Conservation (phyloP, 805 yeast species). For the Candida namnaoensis region DNA sequence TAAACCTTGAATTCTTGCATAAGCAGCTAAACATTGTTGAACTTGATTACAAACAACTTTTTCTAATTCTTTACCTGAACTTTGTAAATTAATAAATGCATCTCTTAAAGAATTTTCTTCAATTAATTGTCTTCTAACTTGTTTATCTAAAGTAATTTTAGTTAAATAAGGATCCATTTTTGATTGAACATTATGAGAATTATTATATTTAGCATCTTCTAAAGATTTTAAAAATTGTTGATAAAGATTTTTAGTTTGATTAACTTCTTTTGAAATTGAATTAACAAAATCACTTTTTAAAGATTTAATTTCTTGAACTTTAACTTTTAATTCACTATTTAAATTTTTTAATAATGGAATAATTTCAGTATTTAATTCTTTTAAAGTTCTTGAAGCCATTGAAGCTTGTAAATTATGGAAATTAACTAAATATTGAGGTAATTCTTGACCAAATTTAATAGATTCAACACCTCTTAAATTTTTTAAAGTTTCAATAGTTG, state of each 20-base stretch:
- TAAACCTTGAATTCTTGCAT: constrained; percentile 61
- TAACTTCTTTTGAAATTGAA: constrained; percentile 60
- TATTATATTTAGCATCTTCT: constrained; percentile 46
- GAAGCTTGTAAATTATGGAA: constrained; percentile 55
- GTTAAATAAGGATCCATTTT: constrained; percentile 78
- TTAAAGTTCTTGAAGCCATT: constrained; percentile 47
- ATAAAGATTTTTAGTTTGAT: constrained; percentile 51
- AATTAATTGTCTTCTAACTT: constrained; percentile 64
- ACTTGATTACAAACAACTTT: constrained; percentile 80
- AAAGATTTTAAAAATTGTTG: constrained; percentile 48
- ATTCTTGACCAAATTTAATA: constrained; percentile 35
- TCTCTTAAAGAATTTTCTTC: constrained; percentile 87
- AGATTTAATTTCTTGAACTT: constrained; percentile 80
- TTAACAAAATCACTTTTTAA: constrained; percentile 81
- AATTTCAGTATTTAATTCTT: constrained; percentile 51
- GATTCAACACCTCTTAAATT: constrained; percentile 14
- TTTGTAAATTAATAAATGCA: constrained; percentile 80
- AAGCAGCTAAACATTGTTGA: constrained; percentile 70
- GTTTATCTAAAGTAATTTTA: constrained; percentile 64
- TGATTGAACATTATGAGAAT: constrained; percentile 34
- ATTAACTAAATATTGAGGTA: constrained; percentile 63
- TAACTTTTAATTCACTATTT: constrained; percentile 68
- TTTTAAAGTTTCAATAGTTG: constrained; percentile 23
- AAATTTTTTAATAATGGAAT: constrained; percentile 62
- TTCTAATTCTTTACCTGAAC: constrained; percentile 82